A percentile compares a stretch with the other conserved stretches of the same genome.
Conservation (phyloP, 768 basidiomycete species). For the Amanita thiersii region DNA sequence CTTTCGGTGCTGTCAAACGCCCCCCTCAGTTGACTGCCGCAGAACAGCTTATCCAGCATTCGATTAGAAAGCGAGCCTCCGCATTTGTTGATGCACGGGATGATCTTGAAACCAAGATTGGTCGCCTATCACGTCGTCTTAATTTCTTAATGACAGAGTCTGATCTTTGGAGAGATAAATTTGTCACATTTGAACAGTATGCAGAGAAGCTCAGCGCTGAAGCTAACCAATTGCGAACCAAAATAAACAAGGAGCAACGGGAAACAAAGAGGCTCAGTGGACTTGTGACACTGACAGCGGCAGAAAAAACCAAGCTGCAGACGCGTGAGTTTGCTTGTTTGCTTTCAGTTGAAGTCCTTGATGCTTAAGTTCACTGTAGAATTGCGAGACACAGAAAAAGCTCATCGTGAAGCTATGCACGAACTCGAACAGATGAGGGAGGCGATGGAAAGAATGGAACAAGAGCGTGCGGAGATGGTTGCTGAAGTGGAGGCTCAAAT, state of each 20-base stretch:
- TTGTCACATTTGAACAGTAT: conserved; percentile 90
- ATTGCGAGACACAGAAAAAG: conserved; percentile 71
- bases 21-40: conserved; percentile 68
- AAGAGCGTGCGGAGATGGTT: conserved; percentile 82
- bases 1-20: conserved; percentile 62
- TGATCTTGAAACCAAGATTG: conserved; percentile 91
- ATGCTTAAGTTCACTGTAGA: conserved; percentile 35
- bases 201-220: conserved; percentile 86
- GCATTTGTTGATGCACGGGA: conserved; percentile 92
- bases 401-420: conserved; percentile 70
- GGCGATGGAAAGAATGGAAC: conserved; percentile 82
- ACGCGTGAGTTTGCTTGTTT: conserved; percentile 44
- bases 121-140: conserved; percentile 72
- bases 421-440: conserved; percentile 81
- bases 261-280: conserved; percentile 84
- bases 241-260: conserved; percentile 86
- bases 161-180: conserved; percentile 89
- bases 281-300: conserved; percentile 66
- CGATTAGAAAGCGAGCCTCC: conserved; percentile 89
- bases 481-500: conserved; percentile 93
- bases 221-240: conserved; percentile 74
- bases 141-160: conserved; percentile 91
- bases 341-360: background rate
- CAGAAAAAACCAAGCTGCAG: conserved; percentile 74
- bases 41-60: conserved; percentile 79